A percentile compares a stretch with the other conserved stretches of the same genome.
Evolutionary conservation across 2,329 filamentous ascomycete genomes (phyloP).

Genomic region (Fusarium proliferatum): DNA sequence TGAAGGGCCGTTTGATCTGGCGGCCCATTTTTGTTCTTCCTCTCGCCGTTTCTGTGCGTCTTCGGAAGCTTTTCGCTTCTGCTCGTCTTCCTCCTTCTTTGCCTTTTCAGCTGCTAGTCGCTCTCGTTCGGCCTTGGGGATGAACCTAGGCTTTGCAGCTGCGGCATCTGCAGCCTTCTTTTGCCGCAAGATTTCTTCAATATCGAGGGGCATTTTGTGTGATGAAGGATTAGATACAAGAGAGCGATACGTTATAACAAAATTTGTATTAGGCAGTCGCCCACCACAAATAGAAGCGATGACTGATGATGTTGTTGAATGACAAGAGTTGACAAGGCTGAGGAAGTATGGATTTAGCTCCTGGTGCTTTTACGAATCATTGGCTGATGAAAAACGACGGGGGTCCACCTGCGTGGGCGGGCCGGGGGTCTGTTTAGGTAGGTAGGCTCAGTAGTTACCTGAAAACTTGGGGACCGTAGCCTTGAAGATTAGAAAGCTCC

Average conservation of each 20-base stretch:
- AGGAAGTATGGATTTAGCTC: slow-evolving; percentile 7
- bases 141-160: slow-evolving; percentile 87
- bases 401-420: neutral
- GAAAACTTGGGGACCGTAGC: slow-evolving; percentile 40
- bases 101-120: slow-evolving; percentile 82
- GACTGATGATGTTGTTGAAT: slow-evolving; percentile 1
- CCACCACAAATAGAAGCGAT: slow-evolving; percentile 3
- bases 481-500: slow-evolving; percentile 32
- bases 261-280: neutral
- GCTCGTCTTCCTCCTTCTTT: slow-evolving; percentile 73
- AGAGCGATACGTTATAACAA: neutral
- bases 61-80: slow-evolving; percentile 59
- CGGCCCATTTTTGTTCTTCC: slow-evolving; percentile 61
- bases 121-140: slow-evolving; percentile 86
- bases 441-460: neutral
- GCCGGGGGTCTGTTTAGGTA: neutral
- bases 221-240: neutral
- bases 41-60: slow-evolving; percentile 79
- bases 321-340: slow-evolving; percentile 38
- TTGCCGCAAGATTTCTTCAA: slow-evolving; percentile 86
- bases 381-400: neutral
- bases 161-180: slow-evolving; percentile 89
- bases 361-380: slow-evolving; percentile 19
- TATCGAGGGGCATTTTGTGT: slow-evolving; percentile 67
- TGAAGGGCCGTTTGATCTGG: slow-evolving; percentile 45